Evolutionary conservation across 179 eudicot species (phyloP), one percentile per base, ranked within the genome.

Genomic region (Dionaea muscipula): DNA sequence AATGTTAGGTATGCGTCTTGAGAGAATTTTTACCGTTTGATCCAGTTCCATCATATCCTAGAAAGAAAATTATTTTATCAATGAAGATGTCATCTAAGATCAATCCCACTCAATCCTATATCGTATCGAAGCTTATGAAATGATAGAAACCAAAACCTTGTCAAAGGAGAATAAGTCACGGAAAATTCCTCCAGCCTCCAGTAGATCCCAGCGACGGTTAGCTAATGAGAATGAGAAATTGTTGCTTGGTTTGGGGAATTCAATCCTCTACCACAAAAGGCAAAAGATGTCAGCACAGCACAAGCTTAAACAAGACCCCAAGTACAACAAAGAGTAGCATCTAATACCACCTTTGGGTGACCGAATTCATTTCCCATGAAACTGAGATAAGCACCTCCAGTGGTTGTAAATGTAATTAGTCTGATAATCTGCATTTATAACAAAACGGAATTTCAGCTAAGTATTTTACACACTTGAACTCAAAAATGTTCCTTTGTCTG

Each of bases 331-430:
- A 62, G 23, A 25, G 28, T 26, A 58, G n/a, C n/a, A n/a, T n/a
- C n/a, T n/a, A n/a, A 28, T 7, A 57, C 72, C 59, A 88, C 99
- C 86, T 88, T 79, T 57, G 94, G 95, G 69, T 93, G 96, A 57
- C 95, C 99, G 62, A 84, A 93, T 68, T 88, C 99, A 62, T 88
- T 93, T 62, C 99, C 99, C 96, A 93, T 93, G 76, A 93, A 88
- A 70, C 79, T 93, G 57, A 93, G 89, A 72, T 93, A 93, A 58
- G 99, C 93, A 59, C 59, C 69, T 55, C 94, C 86, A 55, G 89
- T 83, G 40, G 81, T 82, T 21, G 96, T 77, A 66, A 79, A 88
- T 36, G 95, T 84, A 62, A 93, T 88, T 61, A 93, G 71, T 71
- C 96, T 79, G 80, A 88, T 79, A 76, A 93, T 73, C 99, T 91